These are phyloP conservation scores for Pleurotus citrinopileatus DNA, from an alignment of 768 basidiomycete genomes.

Conservation along the genomic window DNA sequence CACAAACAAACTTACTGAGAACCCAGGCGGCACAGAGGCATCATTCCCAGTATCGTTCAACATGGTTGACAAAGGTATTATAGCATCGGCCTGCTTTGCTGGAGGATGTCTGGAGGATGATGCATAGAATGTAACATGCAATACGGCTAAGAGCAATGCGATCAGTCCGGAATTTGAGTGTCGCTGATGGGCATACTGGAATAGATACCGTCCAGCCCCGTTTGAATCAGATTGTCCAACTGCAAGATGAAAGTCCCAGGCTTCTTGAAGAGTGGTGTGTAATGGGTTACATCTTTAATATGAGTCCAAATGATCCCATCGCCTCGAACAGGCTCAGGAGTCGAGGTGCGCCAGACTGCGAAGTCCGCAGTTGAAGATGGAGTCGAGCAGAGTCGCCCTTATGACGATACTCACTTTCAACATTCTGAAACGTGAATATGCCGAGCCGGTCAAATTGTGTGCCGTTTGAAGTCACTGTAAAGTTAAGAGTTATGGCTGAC, in stretches of 20 bases:
- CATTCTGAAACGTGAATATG: constrained; percentile 73
- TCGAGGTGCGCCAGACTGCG: constrained; percentile 77
- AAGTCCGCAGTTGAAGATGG: not conserved
- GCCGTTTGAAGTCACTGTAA: constrained; percentile 76
- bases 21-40: constrained; percentile 72
- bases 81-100: constrained; percentile 56
- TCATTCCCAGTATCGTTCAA: constrained; percentile 63
- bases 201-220: constrained; percentile 62
- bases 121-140: constrained; percentile 71
- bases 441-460: constrained; percentile 74
- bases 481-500: constrained; percentile 73
- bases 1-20: constrained; percentile 45
- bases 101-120: constrained; percentile 54
- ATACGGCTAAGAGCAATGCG: constrained; percentile 40
- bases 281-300: constrained; percentile 73
- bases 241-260: constrained; percentile 70
- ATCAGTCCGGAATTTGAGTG: not conserved
- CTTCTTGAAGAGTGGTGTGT: constrained; percentile 65
- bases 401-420: constrained; percentile 53
- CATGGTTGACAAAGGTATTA: constrained; percentile 69
- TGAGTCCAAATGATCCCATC: constrained; percentile 80
- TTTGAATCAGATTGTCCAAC: constrained; percentile 64
- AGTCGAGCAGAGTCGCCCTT: not conserved
- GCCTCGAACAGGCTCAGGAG: constrained; percentile 65
- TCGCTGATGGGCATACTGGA: constrained; percentile 42